Evolutionary conservation across 192 early-diverging fungal genomes (phyloP).

Genomic region (Cladochytrium replicatum): DNA sequence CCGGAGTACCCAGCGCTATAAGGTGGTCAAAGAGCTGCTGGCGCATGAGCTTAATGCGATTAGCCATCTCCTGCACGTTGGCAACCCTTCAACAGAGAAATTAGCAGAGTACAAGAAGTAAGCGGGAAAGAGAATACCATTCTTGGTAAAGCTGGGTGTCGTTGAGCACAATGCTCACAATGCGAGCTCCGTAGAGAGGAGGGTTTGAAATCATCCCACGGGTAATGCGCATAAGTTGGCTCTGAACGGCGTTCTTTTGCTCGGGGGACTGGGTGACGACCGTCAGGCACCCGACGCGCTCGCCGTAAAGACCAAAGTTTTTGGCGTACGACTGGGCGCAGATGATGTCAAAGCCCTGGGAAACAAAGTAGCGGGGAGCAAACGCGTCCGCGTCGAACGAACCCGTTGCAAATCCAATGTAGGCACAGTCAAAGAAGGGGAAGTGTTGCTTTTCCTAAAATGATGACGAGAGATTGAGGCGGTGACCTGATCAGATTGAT

Average conservation of each 20-base stretch:
- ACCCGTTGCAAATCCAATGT: slow-evolving; percentile 97
- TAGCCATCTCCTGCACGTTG: slow-evolving; percentile 71
- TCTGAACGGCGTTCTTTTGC: slow-evolving; percentile 48
- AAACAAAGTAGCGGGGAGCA: slow-evolving; percentile 88
- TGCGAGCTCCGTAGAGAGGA: slow-evolving; percentile 78
- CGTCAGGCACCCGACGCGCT: slow-evolving; percentile 80
- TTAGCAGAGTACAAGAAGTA: slow-evolving; percentile 1
- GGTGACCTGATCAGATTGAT: neutral
- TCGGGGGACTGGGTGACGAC: slow-evolving; percentile 52
- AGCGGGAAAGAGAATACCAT: slow-evolving; percentile 46
- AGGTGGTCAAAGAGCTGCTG: slow-evolving; percentile 54
- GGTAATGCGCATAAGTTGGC: slow-evolving; percentile 75
- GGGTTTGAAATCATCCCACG: slow-evolving; percentile 85
- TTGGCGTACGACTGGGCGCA: slow-evolving; percentile 92
- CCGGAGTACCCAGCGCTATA: slow-evolving; percentile 68
- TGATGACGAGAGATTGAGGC: neutral
- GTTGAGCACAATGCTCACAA: slow-evolving; percentile 78
- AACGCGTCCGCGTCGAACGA: slow-evolving; percentile 83
- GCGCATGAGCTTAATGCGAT: slow-evolving; percentile 87
- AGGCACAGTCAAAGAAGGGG: slow-evolving; percentile 97
- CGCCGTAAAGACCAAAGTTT: slow-evolving; percentile 96
- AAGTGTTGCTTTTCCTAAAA: slow-evolving; percentile 61
- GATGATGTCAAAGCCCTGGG: slow-evolving; percentile 83
- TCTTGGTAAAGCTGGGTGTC: slow-evolving; percentile 66
- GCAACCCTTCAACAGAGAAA: slow-evolving; percentile 19